Conservation (phyloP, 495 filamentous ascomycete species). For the Chlorociboria aeruginascens region DNA sequence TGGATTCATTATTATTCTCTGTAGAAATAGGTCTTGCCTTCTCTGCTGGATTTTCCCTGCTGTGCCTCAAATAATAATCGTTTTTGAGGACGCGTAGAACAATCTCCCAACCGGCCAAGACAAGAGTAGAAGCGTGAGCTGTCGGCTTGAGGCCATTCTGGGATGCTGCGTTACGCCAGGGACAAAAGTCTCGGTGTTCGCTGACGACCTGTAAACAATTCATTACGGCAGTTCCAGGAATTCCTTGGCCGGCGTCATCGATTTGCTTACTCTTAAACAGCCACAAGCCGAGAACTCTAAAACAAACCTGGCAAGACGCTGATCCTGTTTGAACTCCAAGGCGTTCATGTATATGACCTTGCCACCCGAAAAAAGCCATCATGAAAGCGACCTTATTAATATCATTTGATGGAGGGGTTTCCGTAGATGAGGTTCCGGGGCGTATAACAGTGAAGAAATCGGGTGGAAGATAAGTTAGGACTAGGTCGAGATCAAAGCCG, state of each 20-base stretch:
- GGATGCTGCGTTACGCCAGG: conserved; percentile 53
- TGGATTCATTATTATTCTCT: background rate
- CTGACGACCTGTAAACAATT: conserved; percentile 51
- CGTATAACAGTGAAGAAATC: conserved; percentile 5
- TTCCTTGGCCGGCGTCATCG: conserved; percentile 32
- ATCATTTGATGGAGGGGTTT: conserved; percentile 9
- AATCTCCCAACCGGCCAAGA: conserved; percentile 17
- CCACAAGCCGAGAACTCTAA: conserved; percentile 85
- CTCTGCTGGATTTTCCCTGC: background rate
- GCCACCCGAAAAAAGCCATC: conserved; percentile 82
- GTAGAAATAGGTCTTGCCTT: background rate
- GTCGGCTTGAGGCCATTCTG: conserved; percentile 28
- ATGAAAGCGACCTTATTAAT: conserved; percentile 58
- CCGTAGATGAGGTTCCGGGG: conserved; percentile 1
- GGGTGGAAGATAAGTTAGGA: conserved; percentile 33
- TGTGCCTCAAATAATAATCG: conserved; percentile 12
- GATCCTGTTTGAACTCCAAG: conserved; percentile 38
- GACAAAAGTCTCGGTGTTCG: conserved; percentile 73
- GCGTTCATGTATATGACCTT: conserved; percentile 46
- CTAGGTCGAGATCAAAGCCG: conserved; percentile 34
- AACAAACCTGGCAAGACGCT: conserved; percentile 72
- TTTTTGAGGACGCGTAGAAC: conserved; percentile 16
- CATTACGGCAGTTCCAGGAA: conserved; percentile 41
- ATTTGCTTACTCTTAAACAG: conserved; percentile 62
- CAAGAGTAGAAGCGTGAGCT: background rate